phyloP scores from a whole-genome alignment of 768 basidiomycete species.

The Rossbeevera mucosa region DNA sequence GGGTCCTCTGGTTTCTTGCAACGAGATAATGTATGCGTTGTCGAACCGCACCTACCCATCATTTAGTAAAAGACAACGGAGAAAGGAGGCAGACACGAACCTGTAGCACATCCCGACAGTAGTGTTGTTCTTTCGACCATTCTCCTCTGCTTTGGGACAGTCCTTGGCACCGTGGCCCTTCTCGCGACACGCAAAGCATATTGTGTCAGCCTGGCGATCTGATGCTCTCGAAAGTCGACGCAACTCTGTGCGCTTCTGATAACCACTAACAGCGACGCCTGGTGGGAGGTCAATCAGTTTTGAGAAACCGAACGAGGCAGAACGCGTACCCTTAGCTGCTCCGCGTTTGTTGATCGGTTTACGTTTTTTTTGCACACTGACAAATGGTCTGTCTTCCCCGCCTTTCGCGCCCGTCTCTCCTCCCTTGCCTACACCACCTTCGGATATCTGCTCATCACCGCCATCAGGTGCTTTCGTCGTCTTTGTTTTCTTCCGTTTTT shows the following conservation, averaged over 20 bases:
- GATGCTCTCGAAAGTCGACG: slow-evolving; percentile 62
- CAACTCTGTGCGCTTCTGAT: slow-evolving; percentile 43
- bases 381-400: slow-evolving; percentile 12
- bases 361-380: slow-evolving; percentile 21
- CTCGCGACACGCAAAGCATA: slow-evolving; percentile 84
- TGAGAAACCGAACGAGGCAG: background rate
- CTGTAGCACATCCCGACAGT: slow-evolving; percentile 65
- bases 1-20: slow-evolving; percentile 67
- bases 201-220: slow-evolving; percentile 53
- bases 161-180: slow-evolving; percentile 80
- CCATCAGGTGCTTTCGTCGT: slow-evolving; percentile 31
- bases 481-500: slow-evolving; percentile 57
- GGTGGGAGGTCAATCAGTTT: slow-evolving; percentile 22
- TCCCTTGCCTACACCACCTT: slow-evolving; percentile 12
- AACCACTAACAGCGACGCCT: slow-evolving; percentile 20
- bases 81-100: slow-evolving; percentile 35
- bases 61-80: background rate
- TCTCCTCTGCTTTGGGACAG: slow-evolving; percentile 52
- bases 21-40: slow-evolving; percentile 68
- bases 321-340: slow-evolving; percentile 20
- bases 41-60: slow-evolving; percentile 69
- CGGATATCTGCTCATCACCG: slow-evolving; percentile 2
- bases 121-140: slow-evolving; percentile 25
- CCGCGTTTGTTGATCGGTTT: slow-evolving; percentile 30
- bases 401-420: slow-evolving; percentile 16